phyloP scores from a whole-genome alignment of 768 basidiomycete genomes.

The Hemileccinum rubropunctum region DNA sequence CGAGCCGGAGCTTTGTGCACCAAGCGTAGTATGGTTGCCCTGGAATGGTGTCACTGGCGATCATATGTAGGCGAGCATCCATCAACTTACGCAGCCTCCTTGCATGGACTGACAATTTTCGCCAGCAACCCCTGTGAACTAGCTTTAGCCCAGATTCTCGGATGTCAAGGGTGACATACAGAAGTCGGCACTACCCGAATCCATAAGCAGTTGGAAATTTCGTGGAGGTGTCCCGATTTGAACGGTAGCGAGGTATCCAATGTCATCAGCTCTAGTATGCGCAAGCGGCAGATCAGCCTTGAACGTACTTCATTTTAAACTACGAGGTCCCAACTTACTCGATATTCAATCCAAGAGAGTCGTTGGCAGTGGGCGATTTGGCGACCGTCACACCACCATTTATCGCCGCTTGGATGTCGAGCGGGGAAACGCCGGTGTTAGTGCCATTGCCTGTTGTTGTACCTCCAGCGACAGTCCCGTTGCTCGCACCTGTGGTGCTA shows the following conservation, averaged over 20 bases:
- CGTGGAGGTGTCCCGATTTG: slow-evolving; percentile 66
- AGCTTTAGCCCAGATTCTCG: not conserved
- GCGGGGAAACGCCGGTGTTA: slow-evolving; percentile 32
- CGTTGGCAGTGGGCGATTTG: slow-evolving; percentile 38
- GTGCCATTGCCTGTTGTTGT: slow-evolving; percentile 16
- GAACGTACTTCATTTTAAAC: not conserved
- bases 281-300: slow-evolving; percentile 1
- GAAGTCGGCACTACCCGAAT: slow-evolving; percentile 67
- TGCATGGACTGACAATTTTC: slow-evolving; percentile 48
- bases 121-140: slow-evolving; percentile 44
- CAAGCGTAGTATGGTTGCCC: slow-evolving; percentile 70
- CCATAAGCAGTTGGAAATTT: slow-evolving; percentile 60
- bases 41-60: slow-evolving; percentile 25
- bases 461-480: slow-evolving; percentile 6
- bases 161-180: slow-evolving; percentile 31
- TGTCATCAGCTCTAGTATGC: slow-evolving; percentile 43
- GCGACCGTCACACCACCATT: slow-evolving; percentile 42
- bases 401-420: slow-evolving; percentile 36
- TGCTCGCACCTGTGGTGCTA: not conserved
- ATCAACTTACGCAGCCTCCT: slow-evolving; percentile 40
- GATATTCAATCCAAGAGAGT: slow-evolving; percentile 69
- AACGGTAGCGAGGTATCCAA: slow-evolving; percentile 56
- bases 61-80: not conserved
- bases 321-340: slow-evolving; percentile 42
- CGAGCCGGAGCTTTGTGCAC: slow-evolving; percentile 55